A percentile compares a stretch with the other conserved stretches of the same genome.
Evolutionary conservation across 1,139 yeast genomes (phyloP).

Genomic region (Hansenula lynferdii): DNA sequence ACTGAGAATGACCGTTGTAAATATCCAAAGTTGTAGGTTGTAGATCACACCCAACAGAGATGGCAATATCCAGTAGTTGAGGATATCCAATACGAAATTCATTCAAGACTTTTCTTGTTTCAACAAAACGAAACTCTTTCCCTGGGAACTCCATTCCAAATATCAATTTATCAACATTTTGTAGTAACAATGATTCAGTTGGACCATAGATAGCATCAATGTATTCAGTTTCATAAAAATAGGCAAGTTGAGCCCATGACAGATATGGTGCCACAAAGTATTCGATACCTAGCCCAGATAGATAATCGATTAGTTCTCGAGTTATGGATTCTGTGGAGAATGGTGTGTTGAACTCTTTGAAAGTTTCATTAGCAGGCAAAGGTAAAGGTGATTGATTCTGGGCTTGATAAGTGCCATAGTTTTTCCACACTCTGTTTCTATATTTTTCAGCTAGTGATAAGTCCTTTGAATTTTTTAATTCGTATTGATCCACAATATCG

Average conservation of each 20-base stretch:
- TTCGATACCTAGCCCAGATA: conserved; percentile 54
- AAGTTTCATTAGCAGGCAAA: conserved; percentile 26
- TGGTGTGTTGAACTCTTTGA: conserved; percentile 24
- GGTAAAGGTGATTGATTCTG: conserved; percentile 32
- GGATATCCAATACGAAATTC: conserved; percentile 58
- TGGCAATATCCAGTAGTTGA: conserved; percentile 69
- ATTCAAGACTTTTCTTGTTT: conserved; percentile 50
- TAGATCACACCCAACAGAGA: conserved; percentile 73
- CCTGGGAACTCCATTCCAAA: conserved; percentile 65
- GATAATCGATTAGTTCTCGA: conserved; percentile 51
- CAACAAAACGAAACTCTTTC: conserved; percentile 63
- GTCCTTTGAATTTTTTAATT: conserved; percentile 12
- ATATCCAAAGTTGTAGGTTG: conserved; percentile 66
- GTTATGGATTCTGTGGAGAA: conserved; percentile 38
- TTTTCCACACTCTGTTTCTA: conserved; percentile 31
- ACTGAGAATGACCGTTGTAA: conserved; percentile 28
- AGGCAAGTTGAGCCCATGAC: conserved; percentile 78
- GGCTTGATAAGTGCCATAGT: conserved; percentile 21
- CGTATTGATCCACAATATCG: conserved; percentile 27
- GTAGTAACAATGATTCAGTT: conserved; percentile 65
- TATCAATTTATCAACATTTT: conserved; percentile 65
- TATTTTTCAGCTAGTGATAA: conserved; percentile 20
- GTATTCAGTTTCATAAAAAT: conserved; percentile 45
- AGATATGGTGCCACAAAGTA: conserved; percentile 80
- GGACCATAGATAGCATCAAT: conserved; percentile 85